Conservation (phyloP, 352 stramenopile species). For the Paralagenidium karlingii region DNA sequence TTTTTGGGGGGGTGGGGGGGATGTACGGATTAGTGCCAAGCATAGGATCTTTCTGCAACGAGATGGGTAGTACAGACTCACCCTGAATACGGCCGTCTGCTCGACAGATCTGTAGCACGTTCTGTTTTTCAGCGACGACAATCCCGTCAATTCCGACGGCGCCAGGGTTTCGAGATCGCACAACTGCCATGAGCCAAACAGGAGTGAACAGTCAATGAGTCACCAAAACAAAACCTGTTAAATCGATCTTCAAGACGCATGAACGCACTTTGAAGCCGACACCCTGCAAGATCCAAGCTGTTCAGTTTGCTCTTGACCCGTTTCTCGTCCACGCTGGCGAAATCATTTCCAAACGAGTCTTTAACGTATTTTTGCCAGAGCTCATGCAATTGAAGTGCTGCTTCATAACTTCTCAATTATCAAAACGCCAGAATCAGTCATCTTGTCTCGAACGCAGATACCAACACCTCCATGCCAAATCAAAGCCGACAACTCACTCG, state of each 20-base stretch:
- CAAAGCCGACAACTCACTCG: not conserved
- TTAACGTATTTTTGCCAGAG: not conserved
- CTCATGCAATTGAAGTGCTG: not conserved
- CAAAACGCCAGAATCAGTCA: no score
- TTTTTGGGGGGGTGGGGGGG: no score
- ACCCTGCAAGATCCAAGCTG: conserved; percentile 51
- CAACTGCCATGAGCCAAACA: conserved; percentile 17
- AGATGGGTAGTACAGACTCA: no score
- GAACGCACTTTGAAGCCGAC: conserved; percentile 39
- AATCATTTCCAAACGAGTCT: not conserved
- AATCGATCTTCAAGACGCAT: not conserved
- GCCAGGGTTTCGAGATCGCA: conserved; percentile 40
- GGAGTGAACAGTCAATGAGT: not conserved
- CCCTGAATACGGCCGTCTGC: not conserved
- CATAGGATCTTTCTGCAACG: no score
- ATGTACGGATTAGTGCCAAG: no score
- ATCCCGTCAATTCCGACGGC: conserved; percentile 37
- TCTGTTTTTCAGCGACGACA: conserved; percentile 45
- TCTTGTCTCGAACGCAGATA: not conserved
- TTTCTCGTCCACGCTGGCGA: not conserved
- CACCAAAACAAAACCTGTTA: no score
- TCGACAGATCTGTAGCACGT: conserved; percentile 39
- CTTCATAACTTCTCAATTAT: no score
- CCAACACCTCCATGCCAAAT: not conserved
- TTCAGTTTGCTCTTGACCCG: conserved; percentile 43